Conservation (phyloP, 176 grass and related monocot species). For the Urochloa ruziziensis region DNA sequence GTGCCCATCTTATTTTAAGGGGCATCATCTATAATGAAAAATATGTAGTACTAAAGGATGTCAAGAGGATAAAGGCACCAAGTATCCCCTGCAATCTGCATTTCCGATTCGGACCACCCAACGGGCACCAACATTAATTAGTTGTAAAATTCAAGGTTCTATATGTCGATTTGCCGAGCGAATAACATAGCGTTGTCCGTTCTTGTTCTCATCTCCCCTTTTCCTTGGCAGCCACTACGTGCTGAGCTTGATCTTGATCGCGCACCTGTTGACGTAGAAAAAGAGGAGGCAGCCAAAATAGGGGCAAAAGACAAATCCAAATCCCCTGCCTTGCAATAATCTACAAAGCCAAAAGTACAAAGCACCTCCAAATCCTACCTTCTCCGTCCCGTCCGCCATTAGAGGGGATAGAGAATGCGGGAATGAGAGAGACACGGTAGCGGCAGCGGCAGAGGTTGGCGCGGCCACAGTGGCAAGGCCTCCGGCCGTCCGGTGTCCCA, state of each 20-base stretch:
- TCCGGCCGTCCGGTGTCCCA: conserved; percentile 26
- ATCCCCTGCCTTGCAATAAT: neutral
- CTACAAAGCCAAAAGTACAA: conserved; percentile 25
- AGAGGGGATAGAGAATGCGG: conserved; percentile 1
- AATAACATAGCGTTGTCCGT: neutral
- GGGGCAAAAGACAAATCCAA: conserved; percentile 25
- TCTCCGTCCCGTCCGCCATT: conserved; percentile 10
- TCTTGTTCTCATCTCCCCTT: neutral
- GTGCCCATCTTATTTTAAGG: neutral
- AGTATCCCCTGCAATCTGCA: neutral
- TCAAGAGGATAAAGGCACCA: too few relatives aligned
- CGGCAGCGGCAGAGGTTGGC: conserved; percentile 23
- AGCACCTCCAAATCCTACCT: conserved; percentile 32
- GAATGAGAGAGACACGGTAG: conserved; percentile 24
- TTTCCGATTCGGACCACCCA: neutral
- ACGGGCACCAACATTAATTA: neutral
- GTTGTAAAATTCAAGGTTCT: neutral
- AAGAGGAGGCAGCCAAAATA: conserved; percentile 26
- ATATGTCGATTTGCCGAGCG: neutral
- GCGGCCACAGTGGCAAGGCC: conserved; percentile 9
- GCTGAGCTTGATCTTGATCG: conserved; percentile 46
- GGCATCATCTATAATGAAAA: neutral
- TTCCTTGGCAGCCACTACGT: conserved; percentile 5
- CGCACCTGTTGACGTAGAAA: conserved; percentile 47
- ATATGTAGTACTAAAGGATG: neutral